A percentile compares a stretch with the other conserved stretches of the same genome.
Conservation (phyloP, 2,329 filamentous ascomycete species). For the Colletotrichum viniferum region DNA sequence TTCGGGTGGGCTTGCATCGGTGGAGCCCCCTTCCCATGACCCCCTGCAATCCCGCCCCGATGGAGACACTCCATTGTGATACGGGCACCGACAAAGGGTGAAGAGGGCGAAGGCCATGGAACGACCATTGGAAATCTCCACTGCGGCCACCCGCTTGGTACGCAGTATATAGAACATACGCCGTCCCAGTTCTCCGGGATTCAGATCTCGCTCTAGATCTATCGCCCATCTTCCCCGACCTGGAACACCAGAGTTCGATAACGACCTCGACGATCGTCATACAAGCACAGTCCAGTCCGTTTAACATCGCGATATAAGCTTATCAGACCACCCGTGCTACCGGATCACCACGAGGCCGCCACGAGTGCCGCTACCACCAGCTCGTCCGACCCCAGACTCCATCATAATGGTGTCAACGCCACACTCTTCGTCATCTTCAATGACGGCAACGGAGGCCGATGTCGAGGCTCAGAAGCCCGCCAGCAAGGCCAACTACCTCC, state of each 20-base stretch:
- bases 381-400: neutral
- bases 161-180: slow-evolving; percentile 8
- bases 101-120: slow-evolving; percentile 17
- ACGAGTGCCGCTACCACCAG: neutral
- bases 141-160: neutral
- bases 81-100: slow-evolving; percentile 11
- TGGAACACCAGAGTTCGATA: neutral
- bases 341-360: neutral
- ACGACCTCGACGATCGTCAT: neutral
- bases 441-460: slow-evolving; percentile 41
- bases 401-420: slow-evolving; percentile 22
- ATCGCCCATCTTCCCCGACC: neutral
- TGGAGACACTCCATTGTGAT: slow-evolving; percentile 2
- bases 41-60: slow-evolving; percentile 1
- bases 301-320: neutral
- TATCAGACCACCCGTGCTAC: neutral
- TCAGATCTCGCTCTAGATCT: slow-evolving; percentile 10
- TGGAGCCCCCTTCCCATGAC: neutral
- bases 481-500: slow-evolving; percentile 48
- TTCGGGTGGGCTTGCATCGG: neutral
- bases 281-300: neutral
- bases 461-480: slow-evolving; percentile 42
- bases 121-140: slow-evolving; percentile 10
- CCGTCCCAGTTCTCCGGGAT: slow-evolving; percentile 6
- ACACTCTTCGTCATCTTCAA: slow-evolving; percentile 31